These are phyloP conservation scores for Ceratocystis smalleyi DNA, from an alignment of 2,329 filamentous ascomycete genomes.

Conservation along the genomic window DNA sequence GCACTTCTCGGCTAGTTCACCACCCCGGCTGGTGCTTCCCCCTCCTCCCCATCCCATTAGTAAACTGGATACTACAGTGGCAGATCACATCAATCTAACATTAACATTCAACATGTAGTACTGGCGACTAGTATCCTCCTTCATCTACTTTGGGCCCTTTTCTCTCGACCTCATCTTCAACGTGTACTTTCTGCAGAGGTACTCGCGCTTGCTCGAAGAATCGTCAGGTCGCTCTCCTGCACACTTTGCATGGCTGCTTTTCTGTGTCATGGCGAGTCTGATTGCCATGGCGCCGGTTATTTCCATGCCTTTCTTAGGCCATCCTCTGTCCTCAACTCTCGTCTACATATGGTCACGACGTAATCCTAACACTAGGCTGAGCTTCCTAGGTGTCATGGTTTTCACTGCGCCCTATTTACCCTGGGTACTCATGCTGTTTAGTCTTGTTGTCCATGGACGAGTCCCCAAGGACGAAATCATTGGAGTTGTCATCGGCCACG, in stretches of 20 bases:
- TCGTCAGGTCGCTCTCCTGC: constrained; percentile 82
- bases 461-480: constrained; percentile 93
- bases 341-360: constrained; percentile 97
- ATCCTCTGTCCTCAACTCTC: constrained; percentile 76
- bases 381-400: constrained; percentile 73
- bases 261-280: constrained; percentile 69
- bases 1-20: neutral
- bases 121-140: constrained; percentile 90
- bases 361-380: constrained; percentile 81
- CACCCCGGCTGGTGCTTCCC: neutral
- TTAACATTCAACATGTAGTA: constrained; percentile 41
- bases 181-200: constrained; percentile 94
- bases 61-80: too few relatives aligned
- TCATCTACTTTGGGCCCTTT: constrained; percentile 92
- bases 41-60: neutral
- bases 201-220: constrained; percentile 88
- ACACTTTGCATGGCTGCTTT: constrained; percentile 84
- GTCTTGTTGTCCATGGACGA: constrained; percentile 73
- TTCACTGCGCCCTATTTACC: constrained; percentile 91
- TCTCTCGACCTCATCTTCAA: constrained; percentile 92
- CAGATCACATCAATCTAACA: neutral
- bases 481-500: constrained; percentile 83
- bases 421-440: constrained; percentile 90
- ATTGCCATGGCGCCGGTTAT: constrained; percentile 72
- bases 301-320: constrained; percentile 86